A percentile compares a stretch with the other conserved stretches of the same genome.
phyloP scores from a whole-genome alignment of 1,284 basidiomycete species.

The Leucocoprinus gongylophorus region DNA sequence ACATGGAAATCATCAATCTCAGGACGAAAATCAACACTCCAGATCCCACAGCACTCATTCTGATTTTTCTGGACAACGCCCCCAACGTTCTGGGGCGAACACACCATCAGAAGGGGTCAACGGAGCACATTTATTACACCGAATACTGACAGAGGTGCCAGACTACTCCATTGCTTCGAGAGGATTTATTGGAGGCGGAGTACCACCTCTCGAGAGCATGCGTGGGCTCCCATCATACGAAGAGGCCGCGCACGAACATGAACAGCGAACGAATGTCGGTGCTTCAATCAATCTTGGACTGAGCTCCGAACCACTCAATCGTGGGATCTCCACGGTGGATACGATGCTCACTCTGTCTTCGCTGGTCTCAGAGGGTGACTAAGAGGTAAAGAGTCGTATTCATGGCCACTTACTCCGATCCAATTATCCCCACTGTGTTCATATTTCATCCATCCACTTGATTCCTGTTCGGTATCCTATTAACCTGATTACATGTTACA shows the following conservation, averaged over 20 bases:
- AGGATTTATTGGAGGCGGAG: constrained; percentile 75
- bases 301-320: neutral
- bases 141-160: constrained; percentile 71
- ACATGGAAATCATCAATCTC: neutral
- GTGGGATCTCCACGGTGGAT: neutral
- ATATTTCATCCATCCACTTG: too few species aligned
- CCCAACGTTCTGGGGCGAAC: constrained; percentile 10
- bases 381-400: too few species aligned
- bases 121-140: constrained; percentile 42
- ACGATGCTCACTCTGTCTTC: too few species aligned
- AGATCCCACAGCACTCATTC: neutral
- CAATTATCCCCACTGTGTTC: too few species aligned
- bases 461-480: too few species aligned
- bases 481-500: too few species aligned
- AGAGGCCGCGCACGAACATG: constrained; percentile 31
- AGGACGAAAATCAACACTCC: neutral
- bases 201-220: constrained; percentile 73
- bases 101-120: constrained; percentile 18
- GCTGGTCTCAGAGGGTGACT: too few species aligned
- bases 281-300: neutral
- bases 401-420: too few species aligned
- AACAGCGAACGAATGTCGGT: neutral
- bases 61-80: neutral
- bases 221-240: constrained; percentile 77
- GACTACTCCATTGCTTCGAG: constrained; percentile 74